Conservation (phyloP, 441 rosid genomes). For the Erodium moschatum region DNA sequence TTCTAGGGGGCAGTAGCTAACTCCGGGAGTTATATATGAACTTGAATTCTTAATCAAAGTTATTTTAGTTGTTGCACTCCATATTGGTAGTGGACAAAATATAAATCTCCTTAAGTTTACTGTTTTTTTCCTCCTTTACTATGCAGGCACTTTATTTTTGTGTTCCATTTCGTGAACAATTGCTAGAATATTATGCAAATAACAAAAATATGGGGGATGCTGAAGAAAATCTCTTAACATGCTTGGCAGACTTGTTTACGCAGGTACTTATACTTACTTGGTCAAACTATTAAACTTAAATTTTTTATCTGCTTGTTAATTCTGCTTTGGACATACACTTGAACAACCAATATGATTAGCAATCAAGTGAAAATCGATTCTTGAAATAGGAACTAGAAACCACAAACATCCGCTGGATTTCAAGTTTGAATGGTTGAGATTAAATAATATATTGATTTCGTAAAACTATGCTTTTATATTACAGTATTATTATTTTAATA, state of each 20-base stretch:
- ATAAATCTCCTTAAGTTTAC: background rate
- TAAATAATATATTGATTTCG: too few relatives aligned
- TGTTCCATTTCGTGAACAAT: constrained; percentile 92
- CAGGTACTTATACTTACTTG: constrained; percentile 41
- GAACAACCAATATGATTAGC: background rate
- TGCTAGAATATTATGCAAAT: constrained; percentile 75
- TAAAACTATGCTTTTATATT: too few relatives aligned
- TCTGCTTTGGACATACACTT: background rate
- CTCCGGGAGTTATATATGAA: background rate
- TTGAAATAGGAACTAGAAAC: too few relatives aligned
- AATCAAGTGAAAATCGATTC: too few relatives aligned
- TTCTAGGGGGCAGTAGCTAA: too few relatives aligned
- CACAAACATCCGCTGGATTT: too few relatives aligned
- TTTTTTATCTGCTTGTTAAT: background rate
- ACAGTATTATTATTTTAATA: too few relatives aligned
- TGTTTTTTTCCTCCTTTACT: constrained; percentile 11
- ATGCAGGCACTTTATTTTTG: constrained; percentile 94
- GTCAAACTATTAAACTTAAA: background rate
- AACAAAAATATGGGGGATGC: constrained; percentile 61
- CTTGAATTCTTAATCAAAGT: background rate
- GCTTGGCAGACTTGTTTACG: constrained; percentile 85
- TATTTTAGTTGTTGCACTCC: background rate
- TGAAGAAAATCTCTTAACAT: constrained; percentile 90
- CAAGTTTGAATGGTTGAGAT: too few relatives aligned
- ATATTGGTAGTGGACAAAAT: background rate